A percentile compares a stretch with the other conserved stretches of the same genome.
phyloP scores from a whole-genome alignment of 768 basidiomycete genomes.

The Psilocybe azurescens region DNA sequence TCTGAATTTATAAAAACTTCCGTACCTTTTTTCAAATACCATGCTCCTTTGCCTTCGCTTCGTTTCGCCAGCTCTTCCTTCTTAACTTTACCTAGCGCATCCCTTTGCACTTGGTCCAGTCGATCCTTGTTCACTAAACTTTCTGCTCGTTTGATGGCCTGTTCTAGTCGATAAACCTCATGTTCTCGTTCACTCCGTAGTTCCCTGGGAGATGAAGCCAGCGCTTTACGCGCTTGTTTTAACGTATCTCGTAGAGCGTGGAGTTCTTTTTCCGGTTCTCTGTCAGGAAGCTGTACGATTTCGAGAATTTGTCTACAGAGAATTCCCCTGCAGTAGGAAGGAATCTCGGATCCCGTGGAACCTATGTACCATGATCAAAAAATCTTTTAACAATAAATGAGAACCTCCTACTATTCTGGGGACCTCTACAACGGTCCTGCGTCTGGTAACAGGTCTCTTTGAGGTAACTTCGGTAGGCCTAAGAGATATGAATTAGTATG shows the following conservation, averaged over 20 bases:
- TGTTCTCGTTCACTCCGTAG: slow-evolving; percentile 62
- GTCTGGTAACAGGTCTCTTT: slow-evolving; percentile 82
- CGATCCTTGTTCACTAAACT: slow-evolving; percentile 77
- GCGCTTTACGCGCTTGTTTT: slow-evolving; percentile 68
- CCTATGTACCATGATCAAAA: slow-evolving; percentile 44
- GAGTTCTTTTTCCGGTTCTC: slow-evolving; percentile 71
- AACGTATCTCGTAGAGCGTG: slow-evolving; percentile 65
- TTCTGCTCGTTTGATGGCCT: slow-evolving; percentile 76
- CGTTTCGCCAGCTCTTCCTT: slow-evolving; percentile 71
- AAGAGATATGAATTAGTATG: not conserved
- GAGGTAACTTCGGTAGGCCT: slow-evolving; percentile 87
- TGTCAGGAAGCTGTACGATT: slow-evolving; percentile 78
- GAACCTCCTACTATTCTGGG: slow-evolving; percentile 59
- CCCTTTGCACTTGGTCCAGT: slow-evolving; percentile 70
- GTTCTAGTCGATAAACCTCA: slow-evolving; percentile 75
- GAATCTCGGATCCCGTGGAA: slow-evolving; percentile 88
- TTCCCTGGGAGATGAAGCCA: slow-evolving; percentile 64
- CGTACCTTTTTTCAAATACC: slow-evolving; percentile 87
- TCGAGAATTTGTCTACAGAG: slow-evolving; percentile 64
- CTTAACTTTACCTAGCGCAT: slow-evolving; percentile 60
- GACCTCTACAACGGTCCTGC: slow-evolving; percentile 70
- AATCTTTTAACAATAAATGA: not conserved
- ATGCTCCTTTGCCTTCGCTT: slow-evolving; percentile 77
- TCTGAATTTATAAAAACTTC: slow-evolving; percentile 15
- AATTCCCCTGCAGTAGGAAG: slow-evolving; percentile 73